Conservation (phyloP, 2,329 filamentous ascomycete species). For the Fusarium sp. region DNA sequence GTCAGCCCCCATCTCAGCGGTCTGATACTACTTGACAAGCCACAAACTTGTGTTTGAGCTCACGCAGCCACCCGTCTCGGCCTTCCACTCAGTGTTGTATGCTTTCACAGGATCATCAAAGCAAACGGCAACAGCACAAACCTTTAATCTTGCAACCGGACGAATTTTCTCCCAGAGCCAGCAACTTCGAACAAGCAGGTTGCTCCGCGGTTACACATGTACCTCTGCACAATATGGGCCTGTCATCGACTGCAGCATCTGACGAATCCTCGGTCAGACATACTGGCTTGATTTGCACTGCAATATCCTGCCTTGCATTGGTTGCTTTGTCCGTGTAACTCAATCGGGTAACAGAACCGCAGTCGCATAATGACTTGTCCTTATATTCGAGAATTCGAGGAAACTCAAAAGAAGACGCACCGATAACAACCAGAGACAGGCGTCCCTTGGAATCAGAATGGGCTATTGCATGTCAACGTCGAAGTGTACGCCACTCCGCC, state of each 20-base stretch:
- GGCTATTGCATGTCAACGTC: neutral
- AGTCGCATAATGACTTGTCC: neutral
- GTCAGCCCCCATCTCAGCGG: neutral
- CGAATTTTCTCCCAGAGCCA: constrained; percentile 9
- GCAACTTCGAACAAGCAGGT: neutral
- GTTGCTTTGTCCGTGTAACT: neutral
- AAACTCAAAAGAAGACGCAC: neutral
- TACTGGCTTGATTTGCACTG: constrained; percentile 11
- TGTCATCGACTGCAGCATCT: constrained; percentile 31
- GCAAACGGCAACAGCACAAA: neutral
- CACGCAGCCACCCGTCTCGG: constrained; percentile 30
- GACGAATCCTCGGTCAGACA: constrained; percentile 1
- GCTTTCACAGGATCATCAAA: neutral
- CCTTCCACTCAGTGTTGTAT: neutral
- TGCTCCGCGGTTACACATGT: constrained; percentile 25
- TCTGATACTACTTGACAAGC: neutral
- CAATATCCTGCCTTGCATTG: constrained; percentile 1
- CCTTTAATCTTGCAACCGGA: neutral
- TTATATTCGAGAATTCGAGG: neutral
- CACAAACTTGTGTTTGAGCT: constrained; percentile 14
- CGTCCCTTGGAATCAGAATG: neutral
- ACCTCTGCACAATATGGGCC: constrained; percentile 9
- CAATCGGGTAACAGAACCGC: neutral
- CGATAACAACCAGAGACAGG: neutral
- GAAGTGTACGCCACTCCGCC: neutral